Conservation (phyloP, 1,284 basidiomycete genomes). For the Sphagnurus paluster region DNA sequence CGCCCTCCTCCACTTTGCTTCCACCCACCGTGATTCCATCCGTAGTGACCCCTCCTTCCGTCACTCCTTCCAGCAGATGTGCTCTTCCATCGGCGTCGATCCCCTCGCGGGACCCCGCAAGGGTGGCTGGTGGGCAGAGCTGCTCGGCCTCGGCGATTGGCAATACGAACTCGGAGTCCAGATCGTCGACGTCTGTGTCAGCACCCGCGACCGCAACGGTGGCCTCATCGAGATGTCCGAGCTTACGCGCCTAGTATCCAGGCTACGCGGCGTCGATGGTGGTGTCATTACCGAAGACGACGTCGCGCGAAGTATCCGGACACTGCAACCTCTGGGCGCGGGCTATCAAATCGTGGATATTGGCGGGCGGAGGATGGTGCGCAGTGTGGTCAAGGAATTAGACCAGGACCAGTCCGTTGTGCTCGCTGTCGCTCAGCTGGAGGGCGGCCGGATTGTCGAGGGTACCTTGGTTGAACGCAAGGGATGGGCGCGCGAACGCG, state of each 20-base stretch:
- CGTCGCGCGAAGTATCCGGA: constrained; percentile 83
- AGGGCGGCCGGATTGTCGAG: constrained; percentile 66
- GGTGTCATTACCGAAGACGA: constrained; percentile 81
- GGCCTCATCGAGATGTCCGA: constrained; percentile 91
- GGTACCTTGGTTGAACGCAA: constrained; percentile 54
- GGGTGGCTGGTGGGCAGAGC: constrained; percentile 89
- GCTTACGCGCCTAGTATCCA: constrained; percentile 76
- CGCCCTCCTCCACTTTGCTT: constrained; percentile 80
- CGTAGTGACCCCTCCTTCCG: constrained; percentile 85
- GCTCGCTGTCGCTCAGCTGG: constrained; percentile 70
- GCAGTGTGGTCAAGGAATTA: constrained; percentile 75
- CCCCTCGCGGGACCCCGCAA: constrained; percentile 85
- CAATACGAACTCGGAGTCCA: constrained; percentile 95
- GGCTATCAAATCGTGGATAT: constrained; percentile 86
- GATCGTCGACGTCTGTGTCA: constrained; percentile 95
- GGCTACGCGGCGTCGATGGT: constrained; percentile 68
- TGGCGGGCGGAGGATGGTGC: constrained; percentile 68
- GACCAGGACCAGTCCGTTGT: constrained; percentile 82
- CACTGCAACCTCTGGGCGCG: constrained; percentile 83
- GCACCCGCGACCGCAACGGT: constrained; percentile 85
- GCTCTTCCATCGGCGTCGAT: constrained; percentile 92
- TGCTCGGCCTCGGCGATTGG: constrained; percentile 91
- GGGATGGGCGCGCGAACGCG: constrained; percentile 82
- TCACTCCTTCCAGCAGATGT: constrained; percentile 96
- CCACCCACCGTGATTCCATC: constrained; percentile 84